Base-by-base conservation (phyloP, 345 rosid species). In the Eutrema japonicum region DNA sequence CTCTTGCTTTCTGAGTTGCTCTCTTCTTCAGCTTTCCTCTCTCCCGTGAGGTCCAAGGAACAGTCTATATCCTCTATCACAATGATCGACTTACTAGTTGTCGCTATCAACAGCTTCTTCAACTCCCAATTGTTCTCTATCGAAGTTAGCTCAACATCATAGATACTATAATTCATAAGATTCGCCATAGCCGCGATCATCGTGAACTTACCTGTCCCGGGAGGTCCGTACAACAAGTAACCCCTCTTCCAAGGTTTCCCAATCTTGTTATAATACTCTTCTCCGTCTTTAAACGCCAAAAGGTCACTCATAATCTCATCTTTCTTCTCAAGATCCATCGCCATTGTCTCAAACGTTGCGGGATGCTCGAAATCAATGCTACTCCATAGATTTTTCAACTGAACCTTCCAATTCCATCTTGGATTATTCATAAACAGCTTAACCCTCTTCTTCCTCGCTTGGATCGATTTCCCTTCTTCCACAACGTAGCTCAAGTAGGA, bases 401-500 rank as follows among this genome's bases (percentile, higher is more conserved):
- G 4, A 47, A 2, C 0, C 5, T 74, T 69, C 72, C 71, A 64
- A 37, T 13, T 18, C 10, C 3, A 51, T 1, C 83, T 65, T 0
- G 83, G 82, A 36, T 79, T 80, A 53, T 88, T 88, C 14, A 85
- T 83, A 66, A 64, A 82, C 35, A 88, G 74, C 82, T 66, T 84
- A 37, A 86, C 63, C 75, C 75, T 82, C 52, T 84, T 64, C 57
- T 78, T 88, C 60, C 77, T 78, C 8, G 69, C 78, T 60, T 57
- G 74, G 10, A 84, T 82, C 8, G 68, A 83, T 53, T 73, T 82
- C 3, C 85, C 85, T 68, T 84, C 76, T 66, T 77, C 77, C 35
- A 84, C n/a, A 10, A 85, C 87, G 49, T 82, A 81, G 3, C 38
- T 58, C 32, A 84, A 51, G 67, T 85, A 88, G 0, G 77, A 55